Percentiles rank a stretch among this genome's conserved stretches.
These are phyloP conservation scores for Penicillium tannophilum DNA, from an alignment of 495 filamentous ascomycete species.

Conservation along the genomic window DNA sequence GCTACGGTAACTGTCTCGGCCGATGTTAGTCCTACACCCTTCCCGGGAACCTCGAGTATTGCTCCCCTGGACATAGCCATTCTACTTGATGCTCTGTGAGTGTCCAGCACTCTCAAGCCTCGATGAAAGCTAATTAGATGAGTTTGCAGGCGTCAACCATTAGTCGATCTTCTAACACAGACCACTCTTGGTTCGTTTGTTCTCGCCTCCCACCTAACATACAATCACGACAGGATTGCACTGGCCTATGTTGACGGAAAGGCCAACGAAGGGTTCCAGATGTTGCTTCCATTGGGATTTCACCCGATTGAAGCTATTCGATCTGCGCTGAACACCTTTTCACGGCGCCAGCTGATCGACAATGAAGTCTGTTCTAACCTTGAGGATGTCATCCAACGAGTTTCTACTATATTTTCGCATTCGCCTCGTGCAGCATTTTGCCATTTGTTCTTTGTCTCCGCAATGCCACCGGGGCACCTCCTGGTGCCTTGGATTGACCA, in stretches of 20 bases:
- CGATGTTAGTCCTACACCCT: constrained; percentile 24
- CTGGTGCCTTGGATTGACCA: constrained; percentile 21
- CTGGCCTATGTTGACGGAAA: constrained; percentile 18
- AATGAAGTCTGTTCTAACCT: not conserved
- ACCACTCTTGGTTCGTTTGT: constrained; percentile 20
- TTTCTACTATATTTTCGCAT: constrained; percentile 16
- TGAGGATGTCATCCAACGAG: constrained; percentile 14
- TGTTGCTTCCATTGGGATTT: constrained; percentile 26
- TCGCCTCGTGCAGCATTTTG: constrained; percentile 24
- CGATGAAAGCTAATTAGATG: not conserved
- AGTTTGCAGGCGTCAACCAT: constrained; percentile 13
- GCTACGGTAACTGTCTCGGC: constrained; percentile 26
- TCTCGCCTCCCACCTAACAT: constrained; percentile 17
- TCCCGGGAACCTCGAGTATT: constrained; percentile 16
- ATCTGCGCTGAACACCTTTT: constrained; percentile 16
- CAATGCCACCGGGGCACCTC: constrained; percentile 10
- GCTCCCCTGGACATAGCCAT: constrained; percentile 29
- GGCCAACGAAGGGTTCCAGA: constrained; percentile 14
- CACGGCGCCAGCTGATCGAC: constrained; percentile 9
- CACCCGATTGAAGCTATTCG: constrained; percentile 22
- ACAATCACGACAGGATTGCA: constrained; percentile 23
- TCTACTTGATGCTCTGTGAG: constrained; percentile 29
- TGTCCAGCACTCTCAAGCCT: not conserved
- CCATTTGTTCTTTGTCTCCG: constrained; percentile 27
- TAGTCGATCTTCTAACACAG: constrained; percentile 17